Percentiles rank a stretch among this genome's conserved stretches.
Evolutionary conservation across 2,329 filamentous ascomycete species (phyloP).

Genomic region (Fusarium pseudonygamai): DNA sequence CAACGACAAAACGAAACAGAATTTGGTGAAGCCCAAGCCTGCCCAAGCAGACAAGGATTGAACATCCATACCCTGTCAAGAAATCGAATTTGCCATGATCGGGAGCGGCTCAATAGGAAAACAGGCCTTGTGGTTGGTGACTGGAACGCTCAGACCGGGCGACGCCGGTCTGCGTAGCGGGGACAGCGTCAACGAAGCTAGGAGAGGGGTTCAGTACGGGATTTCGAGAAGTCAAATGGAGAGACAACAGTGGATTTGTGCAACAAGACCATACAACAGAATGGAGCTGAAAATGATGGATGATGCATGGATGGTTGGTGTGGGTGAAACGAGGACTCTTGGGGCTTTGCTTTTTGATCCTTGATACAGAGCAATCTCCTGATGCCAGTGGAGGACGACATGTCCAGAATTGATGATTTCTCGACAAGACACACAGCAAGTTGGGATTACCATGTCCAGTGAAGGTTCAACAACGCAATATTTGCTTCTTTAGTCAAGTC

Average conservation of each 20-base stretch:
- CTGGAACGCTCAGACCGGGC: conserved; percentile 18
- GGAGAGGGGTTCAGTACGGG: conserved; percentile 14
- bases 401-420: background rate
- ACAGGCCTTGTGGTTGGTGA: conserved; percentile 7
- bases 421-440: background rate
- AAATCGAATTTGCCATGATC: background rate
- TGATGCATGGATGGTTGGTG: conserved; percentile 5
- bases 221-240: conserved; percentile 21
- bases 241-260: conserved; percentile 38
- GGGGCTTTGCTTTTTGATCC: conserved; percentile 12
- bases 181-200: conserved; percentile 17
- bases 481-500: conserved; percentile 5
- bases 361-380: background rate
- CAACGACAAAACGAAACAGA: conserved; percentile 9
- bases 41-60: conserved; percentile 5
- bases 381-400: conserved; percentile 10
- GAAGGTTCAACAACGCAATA: background rate
- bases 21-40: conserved; percentile 15
- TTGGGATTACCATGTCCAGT: background rate
- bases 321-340: conserved; percentile 8
- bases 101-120: background rate
- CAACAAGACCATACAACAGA: conserved; percentile 19
- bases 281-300: conserved; percentile 8
- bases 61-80: conserved; percentile 10
- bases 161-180: conserved; percentile 24